A percentile compares a stretch with the other conserved stretches of the same genome.
Evolutionary conservation across 768 basidiomycete genomes (phyloP).

Genomic region (Boletus sp.): DNA sequence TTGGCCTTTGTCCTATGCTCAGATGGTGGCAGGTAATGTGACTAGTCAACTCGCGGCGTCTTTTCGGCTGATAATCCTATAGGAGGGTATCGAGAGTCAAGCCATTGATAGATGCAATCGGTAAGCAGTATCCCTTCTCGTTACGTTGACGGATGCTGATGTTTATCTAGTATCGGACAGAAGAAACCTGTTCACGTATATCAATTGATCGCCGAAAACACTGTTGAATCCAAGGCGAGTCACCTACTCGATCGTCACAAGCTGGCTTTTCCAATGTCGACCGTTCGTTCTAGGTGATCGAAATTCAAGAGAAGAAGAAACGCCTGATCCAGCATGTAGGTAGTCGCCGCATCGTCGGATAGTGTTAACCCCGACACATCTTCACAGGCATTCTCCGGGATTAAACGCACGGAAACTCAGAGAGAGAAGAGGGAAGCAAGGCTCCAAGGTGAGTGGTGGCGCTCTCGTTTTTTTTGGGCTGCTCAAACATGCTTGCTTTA

Average conservation of each 20-base stretch:
- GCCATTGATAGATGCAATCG: slow-evolving; percentile 80
- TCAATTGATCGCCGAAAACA: slow-evolving; percentile 86
- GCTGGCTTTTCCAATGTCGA: background rate
- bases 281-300: slow-evolving; percentile 51
- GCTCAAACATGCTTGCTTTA: slow-evolving; percentile 20
- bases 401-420: slow-evolving; percentile 68
- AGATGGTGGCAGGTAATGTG: slow-evolving; percentile 74
- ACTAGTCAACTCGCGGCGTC: background rate
- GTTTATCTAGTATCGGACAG: slow-evolving; percentile 62
- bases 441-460: slow-evolving; percentile 57
- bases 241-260: background rate
- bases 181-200: slow-evolving; percentile 81
- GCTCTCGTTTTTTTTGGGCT: background rate
- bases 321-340: slow-evolving; percentile 67
- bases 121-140: slow-evolving; percentile 24
- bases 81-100: slow-evolving; percentile 83
- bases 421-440: slow-evolving; percentile 78
- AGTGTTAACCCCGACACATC: background rate
- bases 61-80: slow-evolving; percentile 10
- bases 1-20: background rate
- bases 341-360: background rate
- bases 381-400: slow-evolving; percentile 78
- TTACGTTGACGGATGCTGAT: slow-evolving; percentile 1
- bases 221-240: slow-evolving; percentile 76
- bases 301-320: slow-evolving; percentile 87